Base-by-base conservation (phyloP, 768 basidiomycete genomes). In the Lactifluus piperatus region DNA sequence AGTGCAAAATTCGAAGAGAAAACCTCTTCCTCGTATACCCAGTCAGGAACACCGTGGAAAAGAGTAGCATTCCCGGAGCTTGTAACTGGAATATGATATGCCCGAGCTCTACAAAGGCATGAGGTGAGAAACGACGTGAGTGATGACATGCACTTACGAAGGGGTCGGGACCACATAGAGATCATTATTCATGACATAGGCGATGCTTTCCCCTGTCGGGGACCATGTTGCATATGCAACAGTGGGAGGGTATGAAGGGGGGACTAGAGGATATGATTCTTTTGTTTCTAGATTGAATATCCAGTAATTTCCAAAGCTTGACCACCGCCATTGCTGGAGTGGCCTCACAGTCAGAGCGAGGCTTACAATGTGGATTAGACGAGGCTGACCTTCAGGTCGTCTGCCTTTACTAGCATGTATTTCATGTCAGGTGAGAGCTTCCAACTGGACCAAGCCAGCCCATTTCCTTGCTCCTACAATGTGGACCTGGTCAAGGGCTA, bases 1-100 rank as follows among this genome's bases (percentile, higher is more conserved):
- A 95, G 75, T 0, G 94, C 85, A 49, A 71, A 83, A 68, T 93
- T 82, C 39, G 73, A 68, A 3, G 78, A 73, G 65, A 93, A 88
- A 24, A 97, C 83, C 69, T 97, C 93, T 68, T 95, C 92, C 70
- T 95, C 93, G 71, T 94, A 94, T 5, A 97, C 95, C 95, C 97
- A 98, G 69, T 97, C 93, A 0, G 93, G 91, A 2, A 97, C 88
- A 7, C 97, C 97, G 67, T 97, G 84, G 77, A 98, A 97, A 16
- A 94, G 77, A 0, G 88, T 86, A 0, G 82, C 78, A 52, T 86
- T 89, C 0, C 97, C 97, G 14, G 85, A 81, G 1, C 76, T 74
- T 2, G 95, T 99, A 10, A 98, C 77, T 10, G 86, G 85, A 51
- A 94, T 85, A 10, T 85, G 75, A 14, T 74, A 64, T 1, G 76